Percentiles rank a stretch among this genome's conserved stretches.
phyloP scores from a whole-genome alignment of 202 grass and related monocot genomes.

The Carex sylvatica region DNA sequence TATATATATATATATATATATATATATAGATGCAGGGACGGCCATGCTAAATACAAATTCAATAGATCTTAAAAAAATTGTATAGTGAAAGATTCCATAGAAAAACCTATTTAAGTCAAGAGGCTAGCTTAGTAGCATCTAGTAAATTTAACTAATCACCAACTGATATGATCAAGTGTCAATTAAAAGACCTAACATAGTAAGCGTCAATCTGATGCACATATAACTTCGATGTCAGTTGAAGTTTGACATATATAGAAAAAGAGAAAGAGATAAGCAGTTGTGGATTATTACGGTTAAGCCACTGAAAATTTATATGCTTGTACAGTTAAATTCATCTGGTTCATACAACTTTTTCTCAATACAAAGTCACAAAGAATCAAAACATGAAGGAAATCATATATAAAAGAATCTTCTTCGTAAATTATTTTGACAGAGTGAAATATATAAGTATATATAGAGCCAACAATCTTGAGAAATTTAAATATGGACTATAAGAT shows the following conservation, averaged over 20 bases:
- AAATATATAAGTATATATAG: neutral
- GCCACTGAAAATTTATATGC: too few relatives aligned
- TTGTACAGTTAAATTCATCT: neutral
- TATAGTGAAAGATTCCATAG: neutral
- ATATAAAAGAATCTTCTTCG: neutral
- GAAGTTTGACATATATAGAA: neutral
- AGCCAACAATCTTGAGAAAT: neutral
- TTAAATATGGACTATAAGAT: neutral
- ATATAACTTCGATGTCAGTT: neutral
- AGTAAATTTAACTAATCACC: neutral
- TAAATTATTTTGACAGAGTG: neutral
- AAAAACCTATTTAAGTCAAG: neutral
- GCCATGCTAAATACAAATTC: neutral
- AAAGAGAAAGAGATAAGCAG: neutral
- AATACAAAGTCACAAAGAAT: neutral
- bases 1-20: too few relatives aligned
- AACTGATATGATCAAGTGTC: neutral
- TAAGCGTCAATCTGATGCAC: neutral
- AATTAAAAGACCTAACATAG: neutral
- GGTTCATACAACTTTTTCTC: neutral
- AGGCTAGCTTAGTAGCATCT: neutral
- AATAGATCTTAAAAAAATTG: neutral
- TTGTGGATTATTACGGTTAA: too few relatives aligned
- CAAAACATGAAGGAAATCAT: constrained; percentile 8
- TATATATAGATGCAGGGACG: neutral